phyloP scores from a whole-genome alignment of 164 flowering plant genomes.

The Umbilicus rupestris region DNA sequence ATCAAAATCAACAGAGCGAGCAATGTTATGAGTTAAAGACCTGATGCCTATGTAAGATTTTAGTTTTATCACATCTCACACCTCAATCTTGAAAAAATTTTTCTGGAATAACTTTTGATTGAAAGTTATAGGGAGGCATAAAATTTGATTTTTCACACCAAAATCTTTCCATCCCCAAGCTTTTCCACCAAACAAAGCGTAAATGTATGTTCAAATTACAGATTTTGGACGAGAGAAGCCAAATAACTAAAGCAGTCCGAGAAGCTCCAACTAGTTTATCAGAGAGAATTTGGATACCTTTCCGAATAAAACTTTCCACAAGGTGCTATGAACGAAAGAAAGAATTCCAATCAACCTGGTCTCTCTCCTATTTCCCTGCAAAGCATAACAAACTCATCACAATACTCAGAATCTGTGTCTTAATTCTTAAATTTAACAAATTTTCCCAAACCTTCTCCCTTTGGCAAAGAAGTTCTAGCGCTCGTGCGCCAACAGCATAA shows the following conservation, averaged over 20 bases:
- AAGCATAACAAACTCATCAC: not conserved
- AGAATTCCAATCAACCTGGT: conserved; percentile 84
- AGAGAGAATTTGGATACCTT: conserved; percentile 36
- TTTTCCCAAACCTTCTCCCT: conserved; percentile 64
- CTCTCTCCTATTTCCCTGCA: conserved; percentile 94
- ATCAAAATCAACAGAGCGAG: conserved; percentile 1
- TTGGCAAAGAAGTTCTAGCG: conserved; percentile 90
- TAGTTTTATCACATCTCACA: not conserved
- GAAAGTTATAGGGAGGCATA: not conserved
- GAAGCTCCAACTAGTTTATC: not conserved
- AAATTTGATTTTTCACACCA: not conserved
- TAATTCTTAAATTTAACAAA: not conserved
- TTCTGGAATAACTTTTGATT: not conserved
- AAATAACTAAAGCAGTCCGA: not conserved
- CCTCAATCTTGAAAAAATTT: not conserved
- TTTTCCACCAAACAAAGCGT: too few relatives aligned
- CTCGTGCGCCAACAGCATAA: conserved; percentile 92
- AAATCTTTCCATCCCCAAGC: not conserved
- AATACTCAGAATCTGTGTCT: not conserved
- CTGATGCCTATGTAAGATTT: not conserved
- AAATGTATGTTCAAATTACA: too few relatives aligned
- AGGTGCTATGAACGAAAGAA: conserved; percentile 95
- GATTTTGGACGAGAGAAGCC: not conserved
- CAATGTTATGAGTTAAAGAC: not conserved
- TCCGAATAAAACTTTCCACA: conserved; percentile 98